Evolutionary conservation across 371 early-diverging fungal genomes (phyloP).

Genomic region (Thermomucor indicae-seudaticae): DNA sequence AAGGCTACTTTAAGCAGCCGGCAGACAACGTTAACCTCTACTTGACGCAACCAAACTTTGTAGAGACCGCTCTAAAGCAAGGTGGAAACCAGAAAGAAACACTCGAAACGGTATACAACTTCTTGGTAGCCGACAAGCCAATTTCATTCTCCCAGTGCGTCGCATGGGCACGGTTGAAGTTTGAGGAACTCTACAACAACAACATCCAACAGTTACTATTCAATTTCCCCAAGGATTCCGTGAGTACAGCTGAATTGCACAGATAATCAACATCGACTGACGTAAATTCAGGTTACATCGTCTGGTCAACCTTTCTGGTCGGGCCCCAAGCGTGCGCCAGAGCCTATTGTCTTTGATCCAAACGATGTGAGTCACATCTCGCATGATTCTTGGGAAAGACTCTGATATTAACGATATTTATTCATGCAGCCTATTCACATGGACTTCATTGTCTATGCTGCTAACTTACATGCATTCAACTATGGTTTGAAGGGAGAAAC

Average conservation of each 20-base stretch:
- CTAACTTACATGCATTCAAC: constrained; percentile 95
- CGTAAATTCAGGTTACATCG: constrained; percentile 62
- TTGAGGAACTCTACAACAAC: constrained; percentile 93
- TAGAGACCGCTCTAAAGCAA: constrained; percentile 78
- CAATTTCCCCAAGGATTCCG: constrained; percentile 94
- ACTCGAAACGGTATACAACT: constrained; percentile 65
- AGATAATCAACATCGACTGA: no score
- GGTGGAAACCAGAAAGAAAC: constrained; percentile 78
- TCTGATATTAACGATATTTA: not conserved
- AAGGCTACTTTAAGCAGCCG: constrained; percentile 89
- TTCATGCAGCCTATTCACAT: constrained; percentile 61
- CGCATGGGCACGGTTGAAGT: constrained; percentile 87
- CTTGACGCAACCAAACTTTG: constrained; percentile 77
- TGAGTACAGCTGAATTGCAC: no score
- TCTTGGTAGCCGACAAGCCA: constrained; percentile 76
- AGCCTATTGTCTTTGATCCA: constrained; percentile 77
- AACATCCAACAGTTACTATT: constrained; percentile 89
- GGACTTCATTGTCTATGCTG: constrained; percentile 90
- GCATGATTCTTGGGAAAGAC: not conserved
- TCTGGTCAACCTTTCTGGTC: constrained; percentile 98
- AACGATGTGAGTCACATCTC: constrained; percentile 46
- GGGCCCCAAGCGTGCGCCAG: constrained; percentile 98
- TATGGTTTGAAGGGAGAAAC: constrained; percentile 80
- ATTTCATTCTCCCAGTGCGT: constrained; percentile 88
- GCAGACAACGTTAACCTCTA: constrained; percentile 93